Evolutionary conservation across 2,329 filamentous ascomycete species (phyloP), one percentile per base, ranked within the genome.

Genomic region (Fusarium sp.): DNA sequence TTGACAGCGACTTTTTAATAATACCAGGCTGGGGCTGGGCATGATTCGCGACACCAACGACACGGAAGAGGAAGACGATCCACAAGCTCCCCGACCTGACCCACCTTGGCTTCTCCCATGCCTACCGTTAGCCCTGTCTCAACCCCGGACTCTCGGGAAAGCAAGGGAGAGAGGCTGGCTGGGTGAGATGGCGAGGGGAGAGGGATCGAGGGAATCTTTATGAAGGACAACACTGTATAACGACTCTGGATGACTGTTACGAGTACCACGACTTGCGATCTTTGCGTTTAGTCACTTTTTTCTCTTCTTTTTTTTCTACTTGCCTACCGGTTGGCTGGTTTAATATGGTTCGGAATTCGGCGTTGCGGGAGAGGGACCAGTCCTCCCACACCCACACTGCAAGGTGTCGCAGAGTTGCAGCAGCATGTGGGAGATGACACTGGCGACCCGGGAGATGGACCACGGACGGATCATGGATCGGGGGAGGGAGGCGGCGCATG

Each of bases 231-330:
- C 50, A 66, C 67, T 70, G 67, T 69, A 74, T 73, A 64, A 75
- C 68, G 73, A 75, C 69, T 67, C 71, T 74, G 72, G 63, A 75
- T 65, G 73, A 75, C 72, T 69, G 65, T 75, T 73, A 75, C 62
- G 73, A 75, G 64, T 64, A 73, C 62, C 58, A 75, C 61, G 73
- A 75, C 58, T 49, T 69, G 67, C 70, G 57, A 59, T 58, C 61
- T 67, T 49, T 71, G 64, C 66, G 59, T 65, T 72, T 69, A 73
- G 67, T 66, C 60, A 53, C 18, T 14, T 53, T 51, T 64, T 64
- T 61, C 66, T 67, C 62, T 67, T 59, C 11, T 5, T 14, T 18
- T 25, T 16, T 49, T 27, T 9, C 20, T 27, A 16, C 23, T 2
- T 49, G 27, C 65, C 54, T 65, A 67, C 57, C 61, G 62, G 58